Percentiles rank a stretch among this genome's conserved stretches.
phyloP scores from a whole-genome alignment of 2,329 filamentous ascomycete genomes.

The Phaeophleospora eucalypticola region DNA sequence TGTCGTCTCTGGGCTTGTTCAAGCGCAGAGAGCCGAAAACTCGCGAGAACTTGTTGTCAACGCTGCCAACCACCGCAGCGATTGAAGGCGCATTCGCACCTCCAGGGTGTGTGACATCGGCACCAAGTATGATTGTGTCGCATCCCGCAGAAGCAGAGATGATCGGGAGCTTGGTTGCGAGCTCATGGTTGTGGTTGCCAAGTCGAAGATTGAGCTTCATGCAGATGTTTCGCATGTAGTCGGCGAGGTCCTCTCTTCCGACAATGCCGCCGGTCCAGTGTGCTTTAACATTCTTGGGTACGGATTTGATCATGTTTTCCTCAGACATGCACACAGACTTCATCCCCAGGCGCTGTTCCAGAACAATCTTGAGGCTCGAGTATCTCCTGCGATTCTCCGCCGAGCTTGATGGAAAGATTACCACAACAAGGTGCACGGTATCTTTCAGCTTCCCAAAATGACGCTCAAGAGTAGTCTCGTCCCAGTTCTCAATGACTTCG shows the following conservation, averaged over 20 bases:
- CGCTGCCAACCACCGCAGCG: slow-evolving; percentile 40
- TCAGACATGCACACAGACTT: slow-evolving; percentile 8
- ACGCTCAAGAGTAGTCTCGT: too few relatives aligned
- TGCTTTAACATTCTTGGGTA: too few relatives aligned
- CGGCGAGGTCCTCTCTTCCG: neutral
- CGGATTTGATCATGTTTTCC: slow-evolving; percentile 8
- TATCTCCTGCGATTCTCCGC: too few relatives aligned
- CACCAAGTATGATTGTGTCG: slow-evolving; percentile 39
- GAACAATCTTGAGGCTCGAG: slow-evolving; percentile 8
- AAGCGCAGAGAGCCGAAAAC: slow-evolving; percentile 37
- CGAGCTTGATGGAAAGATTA: too few relatives aligned
- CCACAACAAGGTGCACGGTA: too few relatives aligned
- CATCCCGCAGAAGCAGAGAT: neutral
- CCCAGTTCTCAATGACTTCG: too few relatives aligned
- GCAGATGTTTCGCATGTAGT: slow-evolving; percentile 14
- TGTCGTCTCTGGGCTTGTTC: slow-evolving; percentile 29
- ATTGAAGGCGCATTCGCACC: slow-evolving; percentile 33
- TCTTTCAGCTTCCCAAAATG: too few relatives aligned
- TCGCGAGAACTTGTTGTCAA: slow-evolving; percentile 29
- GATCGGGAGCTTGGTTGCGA: neutral
- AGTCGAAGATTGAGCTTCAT: slow-evolving; percentile 20
- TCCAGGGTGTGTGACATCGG: too few relatives aligned
- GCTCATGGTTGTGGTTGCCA: slow-evolving; percentile 14
- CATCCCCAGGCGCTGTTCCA: slow-evolving; percentile 10
- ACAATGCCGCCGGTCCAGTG: neutral